Base-by-base conservation (phyloP, 2,329 filamentous ascomycete species). In the Pseudodiploospora longispora region DNA sequence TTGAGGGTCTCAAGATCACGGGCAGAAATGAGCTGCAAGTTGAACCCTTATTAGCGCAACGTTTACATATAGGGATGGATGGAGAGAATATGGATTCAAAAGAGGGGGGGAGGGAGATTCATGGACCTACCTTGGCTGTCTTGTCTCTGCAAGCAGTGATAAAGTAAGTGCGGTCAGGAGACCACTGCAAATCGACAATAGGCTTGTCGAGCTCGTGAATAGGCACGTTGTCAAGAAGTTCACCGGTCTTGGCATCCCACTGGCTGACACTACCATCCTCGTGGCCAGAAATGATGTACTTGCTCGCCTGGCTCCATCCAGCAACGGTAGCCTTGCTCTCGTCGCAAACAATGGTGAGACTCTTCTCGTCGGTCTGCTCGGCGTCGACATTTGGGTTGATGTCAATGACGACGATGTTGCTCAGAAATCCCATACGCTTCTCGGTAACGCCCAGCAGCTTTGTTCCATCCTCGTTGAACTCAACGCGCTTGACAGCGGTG, bases 61-160 rank as follows among this genome's bases (percentile, higher is more conserved):
- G 42, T 56, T 28, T 52, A 52, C 34, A 50, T 19, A 42, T 19
- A 43, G 30, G 9, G 38, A 47, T 8, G 40, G 28, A 19, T 10
- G 30, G 19, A 36, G 40, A 12, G 37, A 38, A n/a, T 5, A 40
- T 10, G 10, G 19, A 28, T 27, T 35, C 31, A 9, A 27, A 36
- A 27, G 8, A n/a, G 12, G 6, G 30, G 6, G 35, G 9, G 33
- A 36, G 31, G 32, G 12, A 10, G 10, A 10, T 33, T 30, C 19
- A 19, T 19, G 19, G 19, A 46, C 65, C 32, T 72, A 87, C 84
- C 78, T 95, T 95, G 54, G 93, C 85, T 38, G 86, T 85, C 79
- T 98, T 98, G 77, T 98, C 93, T 75, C 96, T 97, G 62, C 85
- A 93, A 47, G 93, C 85, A 47, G 93, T 98, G 73, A 98, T 93